Evolutionary conservation across 2,329 filamentous ascomycete genomes (phyloP), one percentile per base, ranked within the genome.

Genomic region (Hypoxylon sp.): DNA sequence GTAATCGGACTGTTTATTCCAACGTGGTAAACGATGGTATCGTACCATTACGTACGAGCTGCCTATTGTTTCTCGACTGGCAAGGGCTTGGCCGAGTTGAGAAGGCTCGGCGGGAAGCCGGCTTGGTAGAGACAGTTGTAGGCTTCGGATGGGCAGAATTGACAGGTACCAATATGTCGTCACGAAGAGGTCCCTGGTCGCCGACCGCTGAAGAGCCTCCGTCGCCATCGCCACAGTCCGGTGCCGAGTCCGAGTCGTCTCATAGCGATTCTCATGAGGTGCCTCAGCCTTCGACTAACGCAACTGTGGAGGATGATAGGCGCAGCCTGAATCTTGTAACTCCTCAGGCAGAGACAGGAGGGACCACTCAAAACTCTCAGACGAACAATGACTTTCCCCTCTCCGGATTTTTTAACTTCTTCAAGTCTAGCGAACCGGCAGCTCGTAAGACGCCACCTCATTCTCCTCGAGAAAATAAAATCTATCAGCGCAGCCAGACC

Each of bases 11-110:
- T 0, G 86, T 98, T 1, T 98, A 98, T 79, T 97, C 94, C 1
- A 98, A 98, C 75, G 94, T 98, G 11, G 95, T 98, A 73, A 98
- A 98, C 76, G 95, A 98, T 80, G 95, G 94, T 2, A 98, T 99
- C 73, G 96, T 99, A 3, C 96, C 96, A 2, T 83, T 99, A 35
- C 90, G 96, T 22, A 99, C 96, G 3, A 98, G 95, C 70, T 99
- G 95, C 79, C 84, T 99, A n/a, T 82, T 99, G 5, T 99, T 99
- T 76, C 83, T 99, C 1, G 96, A 99, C 78, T 99, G 96, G 96
- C 92, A 94, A 80, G 96, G 96, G 0, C 83, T 99, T 3, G 95
- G 92, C 4, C 91, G 94, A 42, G 96, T 99, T 1, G 94, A 98
- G 72, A 99, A 99, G 80, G 95, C 96, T 10, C 88, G 95, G 22